These are phyloP conservation scores for Citeromyces nyonsensis DNA, from an alignment of 805 yeast genomes.

Conservation along the genomic window DNA sequence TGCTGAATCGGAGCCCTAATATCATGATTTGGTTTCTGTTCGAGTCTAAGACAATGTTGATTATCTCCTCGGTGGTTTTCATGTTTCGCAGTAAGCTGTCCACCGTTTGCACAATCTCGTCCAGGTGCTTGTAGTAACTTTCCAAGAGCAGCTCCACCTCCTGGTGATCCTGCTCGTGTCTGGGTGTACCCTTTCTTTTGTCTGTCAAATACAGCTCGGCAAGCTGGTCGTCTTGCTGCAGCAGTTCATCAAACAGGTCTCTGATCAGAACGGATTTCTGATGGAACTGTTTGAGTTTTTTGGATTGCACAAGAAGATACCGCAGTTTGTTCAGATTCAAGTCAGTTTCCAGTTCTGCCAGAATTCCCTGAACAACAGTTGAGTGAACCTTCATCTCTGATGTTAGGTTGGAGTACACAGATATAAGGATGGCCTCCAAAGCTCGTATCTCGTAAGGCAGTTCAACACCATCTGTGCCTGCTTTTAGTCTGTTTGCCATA, in stretches of 20 bases:
- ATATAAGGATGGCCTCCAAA: constrained; percentile 70
- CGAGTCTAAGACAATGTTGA: constrained; percentile 82
- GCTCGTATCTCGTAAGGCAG: constrained; percentile 88
- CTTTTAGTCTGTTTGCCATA: constrained; percentile 20
- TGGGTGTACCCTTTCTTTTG: constrained; percentile 9
- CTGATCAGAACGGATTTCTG: constrained; percentile 75
- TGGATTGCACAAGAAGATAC: constrained; percentile 68
- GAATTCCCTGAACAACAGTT: constrained; percentile 57
- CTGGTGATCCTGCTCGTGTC: constrained; percentile 44
- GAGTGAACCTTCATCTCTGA: constrained; percentile 81
- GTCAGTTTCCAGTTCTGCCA: constrained; percentile 66
- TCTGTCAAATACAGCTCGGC: constrained; percentile 72
- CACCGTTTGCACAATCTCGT: constrained; percentile 86
- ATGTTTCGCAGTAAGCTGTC: constrained; percentile 72
- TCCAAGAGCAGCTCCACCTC: constrained; percentile 87
- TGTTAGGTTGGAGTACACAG: constrained; percentile 62
- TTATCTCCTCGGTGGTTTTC: constrained; percentile 86
- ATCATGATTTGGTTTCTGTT: constrained; percentile 89
- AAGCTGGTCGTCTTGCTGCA: constrained; percentile 80
- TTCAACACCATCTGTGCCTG: constrained; percentile 14
- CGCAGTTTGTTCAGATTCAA: constrained; percentile 71
- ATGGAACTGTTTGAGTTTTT: constrained; percentile 68
- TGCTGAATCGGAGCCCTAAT: constrained; percentile 68
- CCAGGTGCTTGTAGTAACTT: constrained; percentile 79
- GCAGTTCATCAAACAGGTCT: constrained; percentile 69